Evolutionary conservation across 2,329 filamentous ascomycete species (phyloP).

Genomic region (Chaetomiaceae sp.): DNA sequence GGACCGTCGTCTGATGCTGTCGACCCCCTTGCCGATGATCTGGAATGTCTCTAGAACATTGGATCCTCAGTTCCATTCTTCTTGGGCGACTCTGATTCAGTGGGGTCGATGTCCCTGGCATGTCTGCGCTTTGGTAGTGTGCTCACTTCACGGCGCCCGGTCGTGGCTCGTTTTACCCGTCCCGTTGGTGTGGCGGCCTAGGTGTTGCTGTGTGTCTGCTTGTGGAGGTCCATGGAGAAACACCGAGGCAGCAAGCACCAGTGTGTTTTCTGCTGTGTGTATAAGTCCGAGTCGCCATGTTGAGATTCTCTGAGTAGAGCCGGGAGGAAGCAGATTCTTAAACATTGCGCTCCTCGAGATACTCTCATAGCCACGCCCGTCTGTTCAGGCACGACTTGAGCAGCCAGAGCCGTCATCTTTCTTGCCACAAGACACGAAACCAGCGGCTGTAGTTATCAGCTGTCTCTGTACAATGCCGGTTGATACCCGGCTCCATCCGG

Average conservation of each 20-base stretch:
- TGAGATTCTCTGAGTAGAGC: background rate
- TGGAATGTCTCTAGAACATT: conserved; percentile 15
- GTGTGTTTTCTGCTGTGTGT: too few species aligned
- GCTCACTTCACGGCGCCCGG: background rate
- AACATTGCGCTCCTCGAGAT: background rate
- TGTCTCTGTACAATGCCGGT: conserved; percentile 18
- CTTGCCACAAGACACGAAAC: conserved; percentile 13
- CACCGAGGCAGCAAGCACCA: too few species aligned
- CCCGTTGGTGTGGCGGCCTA: conserved; percentile 14
- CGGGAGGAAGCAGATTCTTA: background rate
- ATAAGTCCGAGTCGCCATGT: too few species aligned
- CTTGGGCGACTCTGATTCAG: background rate
- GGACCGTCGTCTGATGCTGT: conserved; percentile 8
- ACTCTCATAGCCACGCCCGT: too few species aligned
- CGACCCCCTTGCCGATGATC: conserved; percentile 15
- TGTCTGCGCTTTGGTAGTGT: background rate
- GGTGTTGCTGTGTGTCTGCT: too few species aligned
- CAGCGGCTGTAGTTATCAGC: conserved; percentile 7
- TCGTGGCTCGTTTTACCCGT: conserved; percentile 15
- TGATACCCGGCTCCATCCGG: conserved; percentile 11
- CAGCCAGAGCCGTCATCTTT: background rate
- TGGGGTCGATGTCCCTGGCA: background rate
- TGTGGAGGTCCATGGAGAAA: background rate
- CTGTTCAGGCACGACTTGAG: background rate
- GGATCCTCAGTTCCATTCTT: background rate